Evolutionary conservation across 306 rosid genomes (phyloP), one percentile per base, ranked within the genome.

Genomic region (Phaseolus lunatus): DNA sequence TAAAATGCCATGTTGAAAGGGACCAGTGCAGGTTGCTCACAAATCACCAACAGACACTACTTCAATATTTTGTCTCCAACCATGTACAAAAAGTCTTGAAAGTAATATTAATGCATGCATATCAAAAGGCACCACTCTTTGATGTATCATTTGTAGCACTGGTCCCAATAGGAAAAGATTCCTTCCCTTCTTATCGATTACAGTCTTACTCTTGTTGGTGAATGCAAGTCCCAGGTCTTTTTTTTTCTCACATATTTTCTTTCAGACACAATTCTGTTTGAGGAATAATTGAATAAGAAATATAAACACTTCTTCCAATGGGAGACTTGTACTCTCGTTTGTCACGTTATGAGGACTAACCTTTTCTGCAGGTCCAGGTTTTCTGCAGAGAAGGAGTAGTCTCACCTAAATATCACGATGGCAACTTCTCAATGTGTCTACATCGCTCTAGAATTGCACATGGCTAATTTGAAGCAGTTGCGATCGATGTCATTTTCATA

Each of bases 121-220:
- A 50, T 39, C 78, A 59, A 61, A 83, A 58, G 57, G 67, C 43
- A 83, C 73, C 68, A 59, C 57, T 47, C 70, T 27, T 41, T 35
- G 80, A 59, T 78, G 39, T 58, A 58, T 73, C 72, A 37, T 50
- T 58, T 73, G 80, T 57, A 68, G 78, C 52, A 43, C 15, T 56
- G 83, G 81, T 74, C 86, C 83, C 81, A 20, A 58, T 9, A 15
- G 65, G 61, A 72, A 77, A 77, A 78, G 83, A 83, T 83, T 83
- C 86, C 77, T 70, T 83, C 81, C 76, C 74, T 75, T 72, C 11
- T 70, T 73, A 53, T 65, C 11, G 58, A 22, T 56, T 58, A 52
- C 73, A 62, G 13, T 67, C 41, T 70, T 41, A 53, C 62, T 62
- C 35, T 19, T 63, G 35, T 67, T 39, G 24, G 31, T 77, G 75